Conservation (phyloP, 169 alveolate genomes). For the Eimeria brunetti region DNA sequence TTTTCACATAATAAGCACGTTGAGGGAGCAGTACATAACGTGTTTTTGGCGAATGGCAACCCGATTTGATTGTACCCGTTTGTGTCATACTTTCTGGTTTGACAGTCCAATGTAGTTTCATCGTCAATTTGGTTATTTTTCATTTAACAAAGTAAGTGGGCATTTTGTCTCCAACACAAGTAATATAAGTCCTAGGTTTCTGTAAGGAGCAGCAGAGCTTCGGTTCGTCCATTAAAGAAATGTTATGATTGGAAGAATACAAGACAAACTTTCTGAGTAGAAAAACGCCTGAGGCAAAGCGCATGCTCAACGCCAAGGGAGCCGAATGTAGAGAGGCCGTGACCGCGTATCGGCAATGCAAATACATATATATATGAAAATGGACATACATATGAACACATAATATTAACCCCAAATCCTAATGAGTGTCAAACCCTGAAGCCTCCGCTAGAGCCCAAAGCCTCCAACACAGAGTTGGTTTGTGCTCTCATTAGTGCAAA, state of each 20-base stretch:
- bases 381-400: background rate
- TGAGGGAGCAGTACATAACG: background rate
- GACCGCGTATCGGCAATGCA: too few relatives aligned
- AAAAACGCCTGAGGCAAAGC: background rate
- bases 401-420: background rate
- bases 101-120: background rate
- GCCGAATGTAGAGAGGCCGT: background rate
- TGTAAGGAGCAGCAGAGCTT: background rate
- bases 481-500: background rate
- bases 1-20: background rate
- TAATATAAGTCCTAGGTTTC: background rate
- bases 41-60: background rate
- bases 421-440: background rate
- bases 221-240: background rate
- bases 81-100: background rate
- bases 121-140: too few relatives aligned
- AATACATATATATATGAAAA: too few relatives aligned
- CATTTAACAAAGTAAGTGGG: background rate
- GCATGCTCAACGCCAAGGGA: background rate
- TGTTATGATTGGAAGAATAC: background rate
- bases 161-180: background rate
- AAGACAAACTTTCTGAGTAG: background rate
- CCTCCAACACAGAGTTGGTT: background rate
- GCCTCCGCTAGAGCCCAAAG: background rate
- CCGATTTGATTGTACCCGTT: background rate